Evolutionary conservation across 192 early-diverging fungal species (phyloP).

Genomic region (Spizellomyces sp.): DNA sequence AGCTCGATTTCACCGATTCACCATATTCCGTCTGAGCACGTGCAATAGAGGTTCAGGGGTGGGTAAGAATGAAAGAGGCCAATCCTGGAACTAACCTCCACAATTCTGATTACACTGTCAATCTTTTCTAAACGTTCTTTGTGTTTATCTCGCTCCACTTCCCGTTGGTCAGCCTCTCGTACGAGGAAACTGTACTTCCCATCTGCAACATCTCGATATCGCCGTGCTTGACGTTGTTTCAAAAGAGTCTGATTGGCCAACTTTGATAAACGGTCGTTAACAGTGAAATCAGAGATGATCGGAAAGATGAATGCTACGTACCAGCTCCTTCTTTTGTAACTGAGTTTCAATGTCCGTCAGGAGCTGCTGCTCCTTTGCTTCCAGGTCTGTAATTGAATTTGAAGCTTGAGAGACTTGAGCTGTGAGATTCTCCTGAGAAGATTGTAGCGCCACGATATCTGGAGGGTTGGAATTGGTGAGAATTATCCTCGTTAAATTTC

Average conservation of each 20-base stretch:
- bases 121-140: conserved; percentile 41
- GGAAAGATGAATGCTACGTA: neutral
- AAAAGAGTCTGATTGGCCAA: conserved; percentile 42
- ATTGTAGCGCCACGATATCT: conserved; percentile 34
- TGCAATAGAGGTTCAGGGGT: neutral
- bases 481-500: conserved; percentile 34
- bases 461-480: conserved; percentile 25
- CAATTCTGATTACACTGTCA: conserved; percentile 36
- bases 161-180: conserved; percentile 34
- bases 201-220: conserved; percentile 50
- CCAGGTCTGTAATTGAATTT: conserved; percentile 19
- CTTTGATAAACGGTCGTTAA: conserved; percentile 1
- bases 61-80: neutral
- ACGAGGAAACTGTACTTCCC: conserved; percentile 50
- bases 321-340: conserved; percentile 23
- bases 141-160: conserved; percentile 36
- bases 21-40: conserved; percentile 15
- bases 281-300: neutral
- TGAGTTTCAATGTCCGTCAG: conserved; percentile 23
- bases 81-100: conserved; percentile 32
- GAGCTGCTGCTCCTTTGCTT: conserved; percentile 28
- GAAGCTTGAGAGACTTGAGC: conserved; percentile 42
- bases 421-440: conserved; percentile 31
- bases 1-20: conserved; percentile 2
- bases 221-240: conserved; percentile 47